Evolutionary conservation across 306 rosid species (phyloP), one percentile per base, ranked within the genome.

Genomic region (Casuarina cunninghamiana): DNA sequence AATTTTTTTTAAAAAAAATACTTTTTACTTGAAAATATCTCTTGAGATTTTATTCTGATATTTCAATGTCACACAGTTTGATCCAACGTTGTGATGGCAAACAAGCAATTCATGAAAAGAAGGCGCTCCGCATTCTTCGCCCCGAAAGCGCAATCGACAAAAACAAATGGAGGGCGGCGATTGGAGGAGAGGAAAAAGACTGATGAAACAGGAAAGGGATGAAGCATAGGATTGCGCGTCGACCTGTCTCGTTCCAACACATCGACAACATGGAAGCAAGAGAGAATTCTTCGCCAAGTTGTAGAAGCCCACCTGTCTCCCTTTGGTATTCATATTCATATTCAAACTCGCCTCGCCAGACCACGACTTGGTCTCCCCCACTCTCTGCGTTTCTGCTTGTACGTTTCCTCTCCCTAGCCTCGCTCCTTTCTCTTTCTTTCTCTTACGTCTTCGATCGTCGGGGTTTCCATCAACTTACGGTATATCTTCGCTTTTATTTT

Each of bases 211-310:
- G 38, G 3, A 2, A 15, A 3, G 11, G 38, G 5, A 17, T 11
- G 66, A 19, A 55, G 3, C 0, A 13, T 38, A 69, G 83, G 79
- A 43, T 9, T 80, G 37, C 60, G 39, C 63, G 1, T 37, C 3
- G 13, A 51, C 69, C 21, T 50, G 38, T 60, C 15, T 61, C 42
- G 19, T 26, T 78, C 67, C 55, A 50, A 66, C 70, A 57, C 60
- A 57, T 46, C 51, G 77, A 78, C 80, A 55, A 78, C 77, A 87
- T 77, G 85, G 80, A 75, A 17, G 66, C 79, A 21, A 26, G 32
- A 26, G 85, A 82, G 81, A 83, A 83, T 70, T 76, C 69, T 72
- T 61, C 76, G 84, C 79, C 84, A 82, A 80, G 71, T 83, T 82
- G 81, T 85, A 76, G 51, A 46, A 53, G 17, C 12, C 79, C 45